Evolutionary conservation across 169 alveolate genomes (phyloP), one percentile per base, ranked within the genome.

Genomic region (Plasmodium adleri): DNA sequence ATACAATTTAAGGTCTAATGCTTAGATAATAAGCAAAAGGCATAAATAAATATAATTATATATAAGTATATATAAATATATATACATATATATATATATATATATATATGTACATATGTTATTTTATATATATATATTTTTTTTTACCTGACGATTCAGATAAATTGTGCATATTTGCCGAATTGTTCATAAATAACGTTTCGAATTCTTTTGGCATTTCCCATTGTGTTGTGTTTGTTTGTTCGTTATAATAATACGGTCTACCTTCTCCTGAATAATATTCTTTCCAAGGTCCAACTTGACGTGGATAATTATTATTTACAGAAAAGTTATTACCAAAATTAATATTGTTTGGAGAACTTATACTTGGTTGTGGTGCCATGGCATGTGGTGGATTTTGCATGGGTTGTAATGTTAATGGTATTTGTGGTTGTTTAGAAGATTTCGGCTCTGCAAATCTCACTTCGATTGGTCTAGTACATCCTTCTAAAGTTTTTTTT

Each of bases 131-230:
- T 39, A 39, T 39, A 8, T 56, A 20, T 26, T 43, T 63, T 9
- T 72, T 26, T 0, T 94, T 75, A 94, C 80, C 94, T 75, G 63
- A 88, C 52, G 73, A 74, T 75, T 50, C 91, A 45, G 85, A 94
- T 89, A 71, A 88, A 87, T 39, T 88, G 43, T 72, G 91, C 70
- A 76, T 88, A 52, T 60, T 90, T 26, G 59, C 89, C 6, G 91
- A n/a, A 67, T 13, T 43, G 49, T 72, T 62, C 91, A 68, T 68
- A 52, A 59, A 63, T 28, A 64, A 72, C 22, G 74, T 88, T 45
- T 93, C 96, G 56, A 97, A 93, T 54, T 97, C 98, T 52, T 95
- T 93, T 20, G 98, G 98, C 91, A 92, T 90, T 88, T 96, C 98
- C 98, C 98, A 97, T 68, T 96, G 98, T 0, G 98, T 96, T 45